Conservation (phyloP, 305 asterid genomes). For the Fraxinus nigra region DNA sequence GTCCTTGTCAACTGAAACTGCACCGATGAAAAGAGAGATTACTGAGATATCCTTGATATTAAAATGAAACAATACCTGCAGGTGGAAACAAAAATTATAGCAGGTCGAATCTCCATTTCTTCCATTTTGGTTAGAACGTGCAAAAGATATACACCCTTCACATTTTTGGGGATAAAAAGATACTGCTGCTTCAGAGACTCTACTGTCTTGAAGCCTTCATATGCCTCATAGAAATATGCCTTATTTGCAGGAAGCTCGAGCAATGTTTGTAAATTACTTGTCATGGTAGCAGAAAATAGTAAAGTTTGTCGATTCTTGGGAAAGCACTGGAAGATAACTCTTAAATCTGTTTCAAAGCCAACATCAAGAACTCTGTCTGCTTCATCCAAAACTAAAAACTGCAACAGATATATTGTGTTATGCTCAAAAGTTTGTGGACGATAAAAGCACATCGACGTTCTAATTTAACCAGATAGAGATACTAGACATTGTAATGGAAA, state of each 20-base stretch:
- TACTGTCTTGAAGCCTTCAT: constrained; percentile 82
- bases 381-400: constrained; percentile 95
- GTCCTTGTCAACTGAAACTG: not conserved
- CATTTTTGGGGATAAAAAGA: constrained; percentile 61
- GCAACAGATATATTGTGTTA: constrained; percentile 35
- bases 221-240: constrained; percentile 79
- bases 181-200: constrained; percentile 84
- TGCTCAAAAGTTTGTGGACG: constrained; percentile 7
- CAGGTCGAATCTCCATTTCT: constrained; percentile 75
- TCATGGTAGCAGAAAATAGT: constrained; percentile 93
- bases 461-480: not conserved
- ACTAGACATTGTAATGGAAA: not conserved
- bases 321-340: constrained; percentile 75
- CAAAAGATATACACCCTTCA: constrained; percentile 78
- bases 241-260: constrained; percentile 84
- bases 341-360: constrained; percentile 79
- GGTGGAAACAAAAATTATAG: constrained; percentile 84
- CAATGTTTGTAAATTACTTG: constrained; percentile 62
- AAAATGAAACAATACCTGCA: constrained; percentile 62
- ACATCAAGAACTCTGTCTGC: constrained; percentile 90
- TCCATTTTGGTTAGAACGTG: constrained; percentile 64
- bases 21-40: not conserved
- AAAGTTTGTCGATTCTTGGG: constrained; percentile 88
- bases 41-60: not conserved
- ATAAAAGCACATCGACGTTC: constrained; percentile 11